Evolutionary conservation across 2,329 filamentous ascomycete species (phyloP), one percentile per base, ranked within the genome.

Genomic region (Bipolaris cookei): DNA sequence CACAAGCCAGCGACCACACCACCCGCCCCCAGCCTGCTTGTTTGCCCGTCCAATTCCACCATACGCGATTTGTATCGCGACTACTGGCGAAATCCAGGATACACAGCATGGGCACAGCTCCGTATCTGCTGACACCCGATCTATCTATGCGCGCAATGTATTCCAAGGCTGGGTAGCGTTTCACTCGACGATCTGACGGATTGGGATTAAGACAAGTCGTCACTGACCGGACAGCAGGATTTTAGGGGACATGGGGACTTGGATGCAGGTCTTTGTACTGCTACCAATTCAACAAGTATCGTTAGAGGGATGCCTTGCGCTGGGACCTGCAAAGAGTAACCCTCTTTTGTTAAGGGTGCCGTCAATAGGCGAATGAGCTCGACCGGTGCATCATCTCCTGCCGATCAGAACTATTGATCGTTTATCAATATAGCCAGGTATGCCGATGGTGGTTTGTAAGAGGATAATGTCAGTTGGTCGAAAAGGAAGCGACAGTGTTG

Each of bases 21-120:
- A 41, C 39, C 54, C 47, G 23, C 49, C 43, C 39, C 48, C n/a
- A 51, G 37, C 34, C 53, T 34, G 30, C 47, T 56, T 45, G 47
- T 52, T 35, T 54, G 45, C 41, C 35, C 41, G 41, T 39, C 23
- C 32, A 52, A 51, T 28, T 30, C 44, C 43, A 42, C 42, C 48
- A 45, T 52, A 41, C 28, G 35, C 35, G 35, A 28, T 38, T 48
- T 38, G 51, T 46, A 52, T 51, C 48, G 35, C 54, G 28, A 32
- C 38, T 46, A 52, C 48, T 30, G 21, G 28, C 30, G 23, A 52
- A n/a, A 20, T 14, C 23, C 48, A 18, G 51, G 30, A 21, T 42
- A 25, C 48, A 25, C 48, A 38, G 8, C 34, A 47, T 28, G 21
- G 21, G 11, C 42, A 28, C 42, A 46, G 23, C 43, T 20, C 30